Base-by-base conservation (phyloP, 164 flowering plant species). In the grape (Vitis vinifera) region DNA sequence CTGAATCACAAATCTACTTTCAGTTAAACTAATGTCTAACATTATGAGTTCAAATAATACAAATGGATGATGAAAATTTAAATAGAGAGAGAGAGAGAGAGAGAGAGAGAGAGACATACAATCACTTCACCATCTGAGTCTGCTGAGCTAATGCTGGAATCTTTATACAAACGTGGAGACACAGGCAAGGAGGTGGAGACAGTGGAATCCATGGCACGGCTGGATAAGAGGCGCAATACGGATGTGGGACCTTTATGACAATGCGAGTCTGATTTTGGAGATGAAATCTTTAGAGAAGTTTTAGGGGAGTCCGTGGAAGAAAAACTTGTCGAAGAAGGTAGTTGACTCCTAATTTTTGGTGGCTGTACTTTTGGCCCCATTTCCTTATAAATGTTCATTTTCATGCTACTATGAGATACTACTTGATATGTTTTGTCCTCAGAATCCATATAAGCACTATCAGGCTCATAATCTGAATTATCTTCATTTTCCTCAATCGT, bases 261-360 rank as follows among this genome's bases (percentile, higher is more conserved):
- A 14, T 51, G 69, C 53, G 23, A 10, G 13, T 59, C 75, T 27
- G 72, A 64, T 48, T 74, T 78, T 61, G 91, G 88, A 76, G 85
- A 80, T 67, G 81, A 66, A 50, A 62, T 59, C 66, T 76, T 83
- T n/a, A 80, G 76, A 14, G 82, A 65, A 67, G 76, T 76, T 73
- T 58, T 80, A 4, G 88, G 89, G 69, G 91, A 86, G 30, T 73
- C 84, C 37, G 74, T 11, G 23, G 89, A 83, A 66, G 86, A 81
- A 73, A 76, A 71, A 16, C 55, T 55, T 47, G 29, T 65, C 2
- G 91, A 80, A 62, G 88, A 81, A 71, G 68, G 73, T 17, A 31
- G 51, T 47, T 9, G 68, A 63, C 49, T 77, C 57, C 65, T 82
- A 17, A 51, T 51, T 60, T 31, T 67, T 9, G 51, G 17, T 12